Evolutionary conservation across 2,329 filamentous ascomycete species (phyloP).

Genomic region (Aspergillus sp.): DNA sequence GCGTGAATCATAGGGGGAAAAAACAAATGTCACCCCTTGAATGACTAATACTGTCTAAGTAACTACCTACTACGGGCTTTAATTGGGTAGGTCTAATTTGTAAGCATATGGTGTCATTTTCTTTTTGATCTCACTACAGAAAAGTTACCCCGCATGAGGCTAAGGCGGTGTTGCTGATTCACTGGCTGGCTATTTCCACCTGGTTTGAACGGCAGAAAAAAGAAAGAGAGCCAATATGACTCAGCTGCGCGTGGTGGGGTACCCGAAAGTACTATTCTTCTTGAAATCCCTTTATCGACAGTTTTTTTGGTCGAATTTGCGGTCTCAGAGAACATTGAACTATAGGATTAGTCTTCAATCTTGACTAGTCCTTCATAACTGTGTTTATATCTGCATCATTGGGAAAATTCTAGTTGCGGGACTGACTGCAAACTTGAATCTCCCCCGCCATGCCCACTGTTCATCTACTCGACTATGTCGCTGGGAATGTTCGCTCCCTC

Average conservation of each 20-base stretch:
- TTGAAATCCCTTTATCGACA: no score
- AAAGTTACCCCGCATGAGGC: no score
- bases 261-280: background rate
- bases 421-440: background rate
- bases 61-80: background rate
- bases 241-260: conserved; percentile 17
- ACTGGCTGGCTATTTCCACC: no score
- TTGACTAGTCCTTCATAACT: no score
- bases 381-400: no score
- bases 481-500: conserved; percentile 90
- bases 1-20: no score
- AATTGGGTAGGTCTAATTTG: background rate
- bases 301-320: no score
- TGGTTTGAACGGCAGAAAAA: background rate
- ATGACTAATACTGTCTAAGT: no score
- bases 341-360: no score
- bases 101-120: conserved; percentile 3
- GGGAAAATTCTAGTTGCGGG: background rate
- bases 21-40: no score
- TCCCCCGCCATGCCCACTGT: conserved; percentile 42
- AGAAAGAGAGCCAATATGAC: conserved; percentile 19
- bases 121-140: conserved; percentile 3
- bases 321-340: no score
- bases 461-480: conserved; percentile 73
- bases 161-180: no score